phyloP scores from a whole-genome alignment of 2,329 filamentous ascomycete species.

The Ophiocordyceps australis region DNA sequence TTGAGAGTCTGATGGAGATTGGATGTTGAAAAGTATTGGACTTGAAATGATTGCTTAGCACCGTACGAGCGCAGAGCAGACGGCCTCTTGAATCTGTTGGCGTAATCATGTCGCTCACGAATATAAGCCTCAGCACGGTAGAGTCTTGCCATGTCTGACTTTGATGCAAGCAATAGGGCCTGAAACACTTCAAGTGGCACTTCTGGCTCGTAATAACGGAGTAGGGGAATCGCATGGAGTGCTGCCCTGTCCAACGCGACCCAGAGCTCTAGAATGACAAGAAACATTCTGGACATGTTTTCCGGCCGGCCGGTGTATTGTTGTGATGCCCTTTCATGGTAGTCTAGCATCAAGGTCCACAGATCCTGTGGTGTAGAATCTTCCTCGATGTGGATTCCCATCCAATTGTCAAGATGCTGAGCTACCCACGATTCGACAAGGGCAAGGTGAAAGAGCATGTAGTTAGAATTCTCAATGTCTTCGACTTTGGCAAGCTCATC shows the following conservation, averaged over 20 bases:
- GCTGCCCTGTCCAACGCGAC: slow-evolving; percentile 31
- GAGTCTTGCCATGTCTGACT: slow-evolving; percentile 16
- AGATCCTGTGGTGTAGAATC: neutral
- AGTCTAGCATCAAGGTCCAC: neutral
- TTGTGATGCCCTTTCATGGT: neutral
- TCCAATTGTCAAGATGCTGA: neutral
- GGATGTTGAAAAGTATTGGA: slow-evolving; percentile 5
- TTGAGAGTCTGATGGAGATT: slow-evolving; percentile 15
- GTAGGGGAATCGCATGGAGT: slow-evolving; percentile 14
- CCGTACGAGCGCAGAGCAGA: slow-evolving; percentile 7
- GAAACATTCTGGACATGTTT: slow-evolving; percentile 30
- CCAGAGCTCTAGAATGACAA: slow-evolving; percentile 41
- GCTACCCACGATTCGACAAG: neutral
- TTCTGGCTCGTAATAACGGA: slow-evolving; percentile 26
- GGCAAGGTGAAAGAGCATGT: neutral
- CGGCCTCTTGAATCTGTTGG: slow-evolving; percentile 2
- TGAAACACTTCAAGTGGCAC: slow-evolving; percentile 20
- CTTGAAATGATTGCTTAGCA: slow-evolving; percentile 3
- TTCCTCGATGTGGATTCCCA: neutral
- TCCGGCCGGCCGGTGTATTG: slow-evolving; percentile 24
- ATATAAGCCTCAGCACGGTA: neutral
- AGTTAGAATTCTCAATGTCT: neutral
- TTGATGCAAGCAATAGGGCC: slow-evolving; percentile 23
- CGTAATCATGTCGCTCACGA: neutral
- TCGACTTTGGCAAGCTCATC: neutral